Evolutionary conservation across 768 basidiomycete genomes (phyloP), one percentile per base, ranked within the genome.

Genomic region (Boletus rubroflammeus): DNA sequence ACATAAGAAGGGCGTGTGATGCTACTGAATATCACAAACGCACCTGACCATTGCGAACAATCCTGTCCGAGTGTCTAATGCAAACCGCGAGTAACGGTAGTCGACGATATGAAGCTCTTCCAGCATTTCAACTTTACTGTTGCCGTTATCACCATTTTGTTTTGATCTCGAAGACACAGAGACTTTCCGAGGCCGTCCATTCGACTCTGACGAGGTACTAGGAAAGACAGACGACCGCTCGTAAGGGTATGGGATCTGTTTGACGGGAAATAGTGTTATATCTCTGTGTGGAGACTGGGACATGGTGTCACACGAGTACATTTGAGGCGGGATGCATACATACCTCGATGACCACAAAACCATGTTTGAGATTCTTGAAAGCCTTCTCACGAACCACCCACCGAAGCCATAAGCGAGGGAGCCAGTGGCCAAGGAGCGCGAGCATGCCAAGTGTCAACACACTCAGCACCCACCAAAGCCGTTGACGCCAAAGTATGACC

Each of bases 61-160:
- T 3, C 95, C 94, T 4, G 81, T 87, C 44, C 82, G 80, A 8
- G 88, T 86, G 65, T 99, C 93, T 26, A 98, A 72, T 1, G 88
- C 87, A 72, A 94, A 97, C 14, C 91, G 82, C 19, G 89, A 90
- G 65, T 98, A 96, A 23, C 97, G 87, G 70, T 97, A 97, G 67
- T 98, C 93, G 43, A 95, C 80, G 42, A 90, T 69, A 41, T 83
- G 76, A 36, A 98, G 75, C 51, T 72, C 70, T 17, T 76, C 72
- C 14, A 91, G 68, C 19, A 73, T 62, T 9, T 74, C 72, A 53
- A 69, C 62, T 45, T 71, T 67, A 23, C 10, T 67, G 19, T 62
- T 31, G 49, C 71, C 59, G 36, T 65, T 69, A 39, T 68, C 62
- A 17, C 74, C 68, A 52, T 73, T 67, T 31, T 65, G 43, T 60